These are phyloP conservation scores for Blumeria graminis DNA, from an alignment of 2,329 filamentous ascomycete species.

Conservation along the genomic window DNA sequence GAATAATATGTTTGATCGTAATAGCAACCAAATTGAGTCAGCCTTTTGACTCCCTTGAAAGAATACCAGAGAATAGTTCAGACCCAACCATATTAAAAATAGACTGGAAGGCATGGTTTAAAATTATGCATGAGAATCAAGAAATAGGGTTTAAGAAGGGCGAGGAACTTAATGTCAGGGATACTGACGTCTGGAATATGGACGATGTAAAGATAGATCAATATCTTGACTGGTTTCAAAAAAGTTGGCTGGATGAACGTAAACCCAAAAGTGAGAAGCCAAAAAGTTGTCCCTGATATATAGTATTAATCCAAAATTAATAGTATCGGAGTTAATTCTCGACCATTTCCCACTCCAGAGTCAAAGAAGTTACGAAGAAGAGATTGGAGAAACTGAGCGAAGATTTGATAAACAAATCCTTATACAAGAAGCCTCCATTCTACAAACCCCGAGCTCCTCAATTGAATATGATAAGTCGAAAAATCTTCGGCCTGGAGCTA, in stretches of 20 bases:
- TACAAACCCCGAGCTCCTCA: conserved; percentile 11
- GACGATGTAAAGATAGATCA: conserved; percentile 37
- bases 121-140: conserved; percentile 19
- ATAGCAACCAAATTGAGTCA: conserved; percentile 59
- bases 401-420: conserved; percentile 7
- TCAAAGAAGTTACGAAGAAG: background rate
- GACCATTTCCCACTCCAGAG: conserved; percentile 16
- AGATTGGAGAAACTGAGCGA: conserved; percentile 11
- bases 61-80: conserved; percentile 23
- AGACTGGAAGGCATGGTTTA: conserved; percentile 50
- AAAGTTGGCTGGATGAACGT: conserved; percentile 30
- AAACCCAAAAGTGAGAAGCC: conserved; percentile 15
- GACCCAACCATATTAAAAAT: conserved; percentile 37
- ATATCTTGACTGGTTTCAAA: conserved; percentile 60
- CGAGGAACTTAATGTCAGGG: conserved; percentile 29
- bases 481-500: conserved; percentile 14
- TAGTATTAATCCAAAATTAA: background rate
- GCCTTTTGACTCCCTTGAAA: conserved; percentile 37
- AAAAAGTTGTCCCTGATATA: background rate
- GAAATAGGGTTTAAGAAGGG: conserved; percentile 16
- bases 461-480: conserved; percentile 5
- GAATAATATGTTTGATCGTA: conserved; percentile 45
- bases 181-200: conserved; percentile 39
- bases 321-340: conserved; percentile 15
- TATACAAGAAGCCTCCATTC: conserved; percentile 9